Evolutionary conservation across 2,329 filamentous ascomycete genomes (phyloP), one percentile per base, ranked within the genome.

Genomic region (Fusarium sp.): DNA sequence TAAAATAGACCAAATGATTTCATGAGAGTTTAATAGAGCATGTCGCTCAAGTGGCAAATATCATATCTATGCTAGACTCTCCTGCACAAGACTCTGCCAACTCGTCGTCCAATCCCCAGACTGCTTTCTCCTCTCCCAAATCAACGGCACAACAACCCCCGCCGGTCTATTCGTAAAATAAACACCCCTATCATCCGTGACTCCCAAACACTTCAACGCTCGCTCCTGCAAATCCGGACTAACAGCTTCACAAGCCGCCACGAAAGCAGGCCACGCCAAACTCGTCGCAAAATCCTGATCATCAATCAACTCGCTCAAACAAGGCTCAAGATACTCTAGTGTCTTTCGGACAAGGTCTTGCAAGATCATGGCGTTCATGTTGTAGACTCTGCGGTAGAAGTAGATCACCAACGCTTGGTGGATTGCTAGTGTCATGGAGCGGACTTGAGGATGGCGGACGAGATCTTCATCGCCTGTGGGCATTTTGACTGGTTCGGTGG

Each of bases 331-430:
- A 29, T 77, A 79, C 27, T 84, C 82, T 0, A 82, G 69, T 0
- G 83, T 79, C 19, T 79, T 78, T 4, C 72, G 67, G 0, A 85
- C 83, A 7, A 73, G 77, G 69, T 80, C 75, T 52, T 85, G 83
- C 0, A 85, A 60, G 7, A 84, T 79, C 51, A 81, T 81, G 15
- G 82, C 78, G 37, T 83, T 82, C 59, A 79, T 75, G 37, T 77
- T 72, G 48, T 79, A 76, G 1, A 86, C 81, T 9, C 83, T 76
- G 3, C 84, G 79, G 66, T 86, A 84, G 52, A 86, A 86, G 70
- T 84, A 85, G 7, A 86, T 84, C 9, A 82, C 75, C 16, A 85
- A 68, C 1, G 83, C 83, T 38, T 83, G 79, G 14, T 84, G 82
- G 61, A 86, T 82, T 12, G 83, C 83, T 1, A 79, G 69, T 11